Conservation (phyloP, 805 yeast genomes). For the Candida bentonensis region DNA sequence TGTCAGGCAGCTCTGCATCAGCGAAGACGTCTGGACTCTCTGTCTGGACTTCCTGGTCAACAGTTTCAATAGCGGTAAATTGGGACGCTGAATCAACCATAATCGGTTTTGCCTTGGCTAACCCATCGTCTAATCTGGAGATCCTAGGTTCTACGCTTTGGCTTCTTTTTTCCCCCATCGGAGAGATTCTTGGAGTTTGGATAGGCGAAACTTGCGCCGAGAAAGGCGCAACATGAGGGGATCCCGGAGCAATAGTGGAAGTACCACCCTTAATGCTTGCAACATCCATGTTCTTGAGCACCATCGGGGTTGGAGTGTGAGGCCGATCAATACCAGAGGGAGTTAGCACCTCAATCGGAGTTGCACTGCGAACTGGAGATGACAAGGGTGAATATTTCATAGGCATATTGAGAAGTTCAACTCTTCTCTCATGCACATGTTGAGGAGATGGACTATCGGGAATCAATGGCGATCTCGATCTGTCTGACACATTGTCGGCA, state of each 20-base stretch:
- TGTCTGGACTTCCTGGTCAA: not conserved
- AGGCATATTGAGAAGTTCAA: not conserved
- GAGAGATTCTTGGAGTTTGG: not conserved
- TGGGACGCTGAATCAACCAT: not conserved
- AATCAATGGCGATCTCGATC: not conserved
- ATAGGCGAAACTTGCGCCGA: not conserved
- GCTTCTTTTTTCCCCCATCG: not conserved
- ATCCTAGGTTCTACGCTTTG: not conserved
- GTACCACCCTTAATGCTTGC: not conserved
- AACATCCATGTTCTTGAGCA: not conserved
- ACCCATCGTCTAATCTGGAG: not conserved
- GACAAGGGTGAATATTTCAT: not conserved
- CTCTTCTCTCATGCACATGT: not conserved
- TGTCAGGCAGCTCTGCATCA: not conserved
- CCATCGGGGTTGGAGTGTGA: not conserved
- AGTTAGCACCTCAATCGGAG: not conserved
- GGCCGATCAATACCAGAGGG: not conserved
- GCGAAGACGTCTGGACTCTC: not conserved
- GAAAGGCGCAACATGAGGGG: not conserved
- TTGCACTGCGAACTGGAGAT: not conserved
- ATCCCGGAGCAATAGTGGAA: not conserved
- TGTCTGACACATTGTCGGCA: not conserved
- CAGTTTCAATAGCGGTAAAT: not conserved
- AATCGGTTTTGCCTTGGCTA: not conserved
- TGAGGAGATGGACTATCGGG: not conserved